These are phyloP conservation scores for Vigna mungo DNA, from an alignment of 306 rosid species.

Conservation along the genomic window DNA sequence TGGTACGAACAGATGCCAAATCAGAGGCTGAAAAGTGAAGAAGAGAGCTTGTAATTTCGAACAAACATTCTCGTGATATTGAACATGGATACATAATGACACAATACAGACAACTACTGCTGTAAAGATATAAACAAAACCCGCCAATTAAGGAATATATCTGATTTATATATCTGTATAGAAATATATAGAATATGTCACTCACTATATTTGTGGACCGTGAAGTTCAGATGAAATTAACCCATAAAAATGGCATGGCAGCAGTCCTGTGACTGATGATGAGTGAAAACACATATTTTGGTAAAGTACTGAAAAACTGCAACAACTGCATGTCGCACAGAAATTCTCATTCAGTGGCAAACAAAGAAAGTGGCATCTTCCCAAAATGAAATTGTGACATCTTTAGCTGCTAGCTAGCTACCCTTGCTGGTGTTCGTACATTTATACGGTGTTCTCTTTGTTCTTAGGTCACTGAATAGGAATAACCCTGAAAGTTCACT, in stretches of 20 bases:
- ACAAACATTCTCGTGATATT: constrained; percentile 22
- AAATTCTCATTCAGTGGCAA: constrained; percentile 40
- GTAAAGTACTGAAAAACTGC: constrained; percentile 19
- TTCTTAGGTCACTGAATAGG: constrained; percentile 32
- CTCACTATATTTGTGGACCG: neutral
- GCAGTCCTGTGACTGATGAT: constrained; percentile 1
- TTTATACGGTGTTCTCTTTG: neutral
- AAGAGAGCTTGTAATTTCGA: neutral
- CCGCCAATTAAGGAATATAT: constrained; percentile 30
- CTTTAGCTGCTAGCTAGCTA: neutral
- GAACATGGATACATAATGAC: constrained; percentile 11
- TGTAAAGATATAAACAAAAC: constrained; percentile 24
- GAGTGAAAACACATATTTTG: constrained; percentile 9
- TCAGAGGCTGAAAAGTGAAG: constrained; percentile 6
- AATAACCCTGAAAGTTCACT: constrained; percentile 34
- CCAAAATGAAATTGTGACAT: constrained; percentile 17
- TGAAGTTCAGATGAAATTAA: neutral
- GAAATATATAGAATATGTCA: too few relatives aligned
- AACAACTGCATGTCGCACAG: neutral
- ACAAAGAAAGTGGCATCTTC: constrained; percentile 35
- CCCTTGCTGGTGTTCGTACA: constrained; percentile 14
- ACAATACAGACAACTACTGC: neutral
- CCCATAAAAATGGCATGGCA: neutral
- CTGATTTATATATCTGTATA: too few relatives aligned
- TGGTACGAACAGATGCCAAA: constrained; percentile 21